These are phyloP conservation scores for Meira nashicola DNA, from an alignment of 1,284 basidiomycete genomes.

Conservation along the genomic window DNA sequence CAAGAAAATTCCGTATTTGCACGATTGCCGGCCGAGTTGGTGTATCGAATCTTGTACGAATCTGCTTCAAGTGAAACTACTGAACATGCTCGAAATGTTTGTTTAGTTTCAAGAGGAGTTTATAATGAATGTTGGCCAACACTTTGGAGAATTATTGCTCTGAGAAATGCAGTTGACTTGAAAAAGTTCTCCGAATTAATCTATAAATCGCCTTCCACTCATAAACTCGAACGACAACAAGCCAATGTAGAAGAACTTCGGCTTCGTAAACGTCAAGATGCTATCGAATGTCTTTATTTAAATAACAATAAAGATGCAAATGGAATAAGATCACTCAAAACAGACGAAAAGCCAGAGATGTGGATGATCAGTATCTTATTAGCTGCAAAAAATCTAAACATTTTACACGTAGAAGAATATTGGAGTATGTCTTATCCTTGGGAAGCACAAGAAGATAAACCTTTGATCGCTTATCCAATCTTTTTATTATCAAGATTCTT, in stretches of 20 bases:
- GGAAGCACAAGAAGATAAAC: conserved; percentile 8
- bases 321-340: not conserved
- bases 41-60: not conserved
- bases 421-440: not conserved
- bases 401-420: conserved; percentile 6
- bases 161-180: not conserved
- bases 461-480: conserved; percentile 1
- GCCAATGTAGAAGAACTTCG: not conserved
- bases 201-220: not conserved
- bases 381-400: not conserved
- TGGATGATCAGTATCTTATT: conserved; percentile 1
- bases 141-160: conserved; percentile 1
- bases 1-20: too few relatives aligned
- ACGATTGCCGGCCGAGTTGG: conserved; percentile 1
- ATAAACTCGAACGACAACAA: not conserved
- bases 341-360: conserved; percentile 5
- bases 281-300: conserved; percentile 3
- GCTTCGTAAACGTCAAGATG: conserved; percentile 5
- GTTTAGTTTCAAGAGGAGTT: not conserved
- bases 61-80: not conserved
- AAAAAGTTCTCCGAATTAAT: not conserved
- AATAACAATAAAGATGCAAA: conserved; percentile 7
- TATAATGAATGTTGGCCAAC: conserved; percentile 2
- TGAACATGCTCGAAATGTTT: conserved; percentile 6
- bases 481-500: conserved; percentile 1